phyloP scores from a whole-genome alignment of 225 moss, liverwort and hornwort genomes.

The Polytrichum formosum region DNA sequence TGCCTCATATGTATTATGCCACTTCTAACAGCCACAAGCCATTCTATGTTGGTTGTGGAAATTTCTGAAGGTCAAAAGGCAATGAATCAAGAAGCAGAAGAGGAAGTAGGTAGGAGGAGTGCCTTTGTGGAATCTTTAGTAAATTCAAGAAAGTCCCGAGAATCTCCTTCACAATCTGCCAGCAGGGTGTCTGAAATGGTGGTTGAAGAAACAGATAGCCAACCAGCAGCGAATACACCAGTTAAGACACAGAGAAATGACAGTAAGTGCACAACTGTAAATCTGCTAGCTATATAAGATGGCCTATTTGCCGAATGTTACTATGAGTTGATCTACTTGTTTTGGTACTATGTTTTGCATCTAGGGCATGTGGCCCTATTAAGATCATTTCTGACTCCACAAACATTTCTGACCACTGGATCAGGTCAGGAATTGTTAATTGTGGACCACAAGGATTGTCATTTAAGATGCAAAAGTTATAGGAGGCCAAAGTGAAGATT shows the following conservation, averaged over 20 bases:
- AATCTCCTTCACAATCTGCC: slow-evolving; percentile 17
- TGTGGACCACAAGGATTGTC: too few species aligned
- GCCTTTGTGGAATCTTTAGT: slow-evolving; percentile 93
- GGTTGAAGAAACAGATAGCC: slow-evolving; percentile 17
- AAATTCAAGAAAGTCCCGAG: slow-evolving; percentile 55
- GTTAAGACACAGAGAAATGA: slow-evolving; percentile 31
- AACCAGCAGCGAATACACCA: slow-evolving; percentile 24
- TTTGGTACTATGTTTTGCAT: too few species aligned
- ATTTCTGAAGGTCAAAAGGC: slow-evolving; percentile 60
- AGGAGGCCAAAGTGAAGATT: too few species aligned
- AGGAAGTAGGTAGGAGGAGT: slow-evolving; percentile 72
- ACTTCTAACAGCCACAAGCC: background rate
- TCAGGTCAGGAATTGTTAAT: too few species aligned
- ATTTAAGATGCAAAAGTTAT: too few species aligned
- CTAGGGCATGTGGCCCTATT: too few species aligned
- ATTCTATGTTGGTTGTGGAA: background rate
- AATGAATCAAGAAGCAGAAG: slow-evolving; percentile 66
- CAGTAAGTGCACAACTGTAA: slow-evolving; percentile 33
- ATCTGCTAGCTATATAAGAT: too few species aligned
- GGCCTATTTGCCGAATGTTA: too few species aligned
- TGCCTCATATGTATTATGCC: too few species aligned
- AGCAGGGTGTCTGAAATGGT: slow-evolving; percentile 31
- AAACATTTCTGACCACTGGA: too few species aligned
- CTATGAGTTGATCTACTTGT: too few species aligned
- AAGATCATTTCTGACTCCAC: too few species aligned